These are phyloP conservation scores for Neonectria hederae DNA, from an alignment of 2,329 filamentous ascomycete genomes.

Conservation along the genomic window DNA sequence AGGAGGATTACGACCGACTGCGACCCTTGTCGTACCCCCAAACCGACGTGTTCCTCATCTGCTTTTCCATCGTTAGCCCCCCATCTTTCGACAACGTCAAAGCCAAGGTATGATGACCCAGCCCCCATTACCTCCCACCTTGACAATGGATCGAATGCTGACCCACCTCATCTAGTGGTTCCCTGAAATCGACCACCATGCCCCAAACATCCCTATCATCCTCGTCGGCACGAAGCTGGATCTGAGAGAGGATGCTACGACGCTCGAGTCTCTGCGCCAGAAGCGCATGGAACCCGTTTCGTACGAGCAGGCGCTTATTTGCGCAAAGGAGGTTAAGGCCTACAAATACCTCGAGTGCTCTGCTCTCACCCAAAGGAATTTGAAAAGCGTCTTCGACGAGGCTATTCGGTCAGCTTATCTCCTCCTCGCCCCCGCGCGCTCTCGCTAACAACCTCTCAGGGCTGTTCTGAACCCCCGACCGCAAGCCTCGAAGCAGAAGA, in stretches of 20 bases:
- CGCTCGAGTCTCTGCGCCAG: conserved; percentile 81
- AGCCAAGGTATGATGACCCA: conserved; percentile 77
- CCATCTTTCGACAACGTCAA: conserved; percentile 99
- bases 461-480: conserved; percentile 77
- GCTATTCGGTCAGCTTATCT: conserved; percentile 82
- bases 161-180: conserved; percentile 74
- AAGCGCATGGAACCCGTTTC: conserved; percentile 98
- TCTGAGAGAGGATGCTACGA: conserved; percentile 86
- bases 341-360: conserved; percentile 99
- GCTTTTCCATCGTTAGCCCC: conserved; percentile 97
- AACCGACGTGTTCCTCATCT: conserved; percentile 98
- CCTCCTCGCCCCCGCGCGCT: background rate
- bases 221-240: conserved; percentile 97
- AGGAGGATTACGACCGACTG: conserved; percentile 97
- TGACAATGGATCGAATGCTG: conserved; percentile 17
- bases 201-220: conserved; percentile 94
- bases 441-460: conserved; percentile 55
- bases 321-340: conserved; percentile 93
- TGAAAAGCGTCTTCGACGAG: conserved; percentile 99
- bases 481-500: conserved; percentile 66
- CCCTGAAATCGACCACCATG: conserved; percentile 97
- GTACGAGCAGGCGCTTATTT: conserved; percentile 88
- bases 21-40: conserved; percentile 96
- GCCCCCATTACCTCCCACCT: background rate
- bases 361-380: conserved; percentile 91